Evolutionary conservation across 2,329 filamentous ascomycete genomes (phyloP).

Genomic region (Lasiodiplodia gonubiensis): DNA sequence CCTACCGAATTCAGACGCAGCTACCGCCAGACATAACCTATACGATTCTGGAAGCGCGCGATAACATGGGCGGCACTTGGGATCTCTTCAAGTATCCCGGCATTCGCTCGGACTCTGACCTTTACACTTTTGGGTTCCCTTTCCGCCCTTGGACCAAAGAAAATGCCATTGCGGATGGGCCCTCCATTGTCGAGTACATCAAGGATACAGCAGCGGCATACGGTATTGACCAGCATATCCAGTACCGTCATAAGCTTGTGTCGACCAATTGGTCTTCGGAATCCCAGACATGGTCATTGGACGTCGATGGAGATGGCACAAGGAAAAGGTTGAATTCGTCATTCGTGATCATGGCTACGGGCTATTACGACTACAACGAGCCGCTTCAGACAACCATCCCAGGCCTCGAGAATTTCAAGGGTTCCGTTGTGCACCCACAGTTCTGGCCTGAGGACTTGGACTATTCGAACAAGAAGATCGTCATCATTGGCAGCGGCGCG

Average conservation of each 20-base stretch:
- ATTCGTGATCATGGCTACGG: slow-evolving; percentile 66
- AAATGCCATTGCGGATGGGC: slow-evolving; percentile 53
- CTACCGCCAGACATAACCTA: slow-evolving; percentile 62
- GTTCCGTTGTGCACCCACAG: slow-evolving; percentile 70
- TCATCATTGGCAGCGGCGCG: slow-evolving; percentile 78
- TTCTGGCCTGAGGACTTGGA: slow-evolving; percentile 76
- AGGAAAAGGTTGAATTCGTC: slow-evolving; percentile 46
- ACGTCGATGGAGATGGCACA: slow-evolving; percentile 45
- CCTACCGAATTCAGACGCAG: slow-evolving; percentile 69
- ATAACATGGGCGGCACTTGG: slow-evolving; percentile 76
- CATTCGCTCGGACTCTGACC: slow-evolving; percentile 60
- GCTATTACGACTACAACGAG: slow-evolving; percentile 76
- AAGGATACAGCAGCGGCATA: slow-evolving; percentile 50
- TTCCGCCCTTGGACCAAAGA: slow-evolving; percentile 71
- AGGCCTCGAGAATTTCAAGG: slow-evolving; percentile 69
- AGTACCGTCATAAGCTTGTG: slow-evolving; percentile 50
- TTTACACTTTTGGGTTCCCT: slow-evolving; percentile 63
- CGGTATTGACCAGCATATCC: slow-evolving; percentile 54
- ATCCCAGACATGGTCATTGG: slow-evolving; percentile 55
- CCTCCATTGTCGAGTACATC: slow-evolving; percentile 53
- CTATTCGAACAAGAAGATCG: slow-evolving; percentile 69
- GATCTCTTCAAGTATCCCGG: slow-evolving; percentile 78
- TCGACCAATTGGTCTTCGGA: slow-evolving; percentile 53
- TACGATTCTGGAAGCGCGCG: slow-evolving; percentile 70
- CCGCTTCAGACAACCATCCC: slow-evolving; percentile 66